Evolutionary conservation across 768 basidiomycete genomes (phyloP), one percentile per base, ranked within the genome.

Genomic region (Lepiota venenata): DNA sequence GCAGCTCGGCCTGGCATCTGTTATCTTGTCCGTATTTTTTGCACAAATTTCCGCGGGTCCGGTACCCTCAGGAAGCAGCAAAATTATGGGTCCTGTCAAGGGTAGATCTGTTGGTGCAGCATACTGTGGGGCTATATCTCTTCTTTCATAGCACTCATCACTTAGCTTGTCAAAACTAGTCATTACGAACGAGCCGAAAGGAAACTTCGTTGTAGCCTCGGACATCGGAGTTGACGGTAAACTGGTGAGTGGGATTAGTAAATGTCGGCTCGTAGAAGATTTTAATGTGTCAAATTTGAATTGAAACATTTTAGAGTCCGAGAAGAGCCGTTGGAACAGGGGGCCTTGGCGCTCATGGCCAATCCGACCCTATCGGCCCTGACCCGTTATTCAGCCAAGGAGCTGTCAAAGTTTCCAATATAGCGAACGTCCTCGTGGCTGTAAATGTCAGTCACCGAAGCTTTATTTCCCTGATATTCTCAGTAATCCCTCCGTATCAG

Each of bases 131-230:
- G 46, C 11, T 47, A 12, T 37, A 11, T 9, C 18, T 35, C 14
- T 44, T 8, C 16, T 3, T 42, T 42, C 18, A 2, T 25, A n/a
- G 7, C 14, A 27, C n/a, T 47, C 41, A 3, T 53, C 45, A 14
- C 45, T 53, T 50, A 22, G 43, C 29, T 2, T 15, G 20, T 22
- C 32, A 18, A 7, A 11, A 20, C 15, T 56, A 81, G 79, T 80
- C 62, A 74, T 80, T 29, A 77, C 78, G 36, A 81, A 81, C 58
- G 75, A 79, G 46, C 71, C 74, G 3, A 57, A 59, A 32, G 75
- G 74, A 16, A 80, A 80, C 63, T 71, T 69, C 52, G 60, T 80
- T 37, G 65, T 80, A 27, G 67, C 76, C 1, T 70, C 74, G 14
- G 66, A 70, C 37, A 73, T 81, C 46, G 70, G 66, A n/a, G 41